Evolutionary conservation across 2,329 filamentous ascomycete genomes (phyloP), one percentile per base, ranked within the genome.

Genomic region (Paecilomyces formosus): DNA sequence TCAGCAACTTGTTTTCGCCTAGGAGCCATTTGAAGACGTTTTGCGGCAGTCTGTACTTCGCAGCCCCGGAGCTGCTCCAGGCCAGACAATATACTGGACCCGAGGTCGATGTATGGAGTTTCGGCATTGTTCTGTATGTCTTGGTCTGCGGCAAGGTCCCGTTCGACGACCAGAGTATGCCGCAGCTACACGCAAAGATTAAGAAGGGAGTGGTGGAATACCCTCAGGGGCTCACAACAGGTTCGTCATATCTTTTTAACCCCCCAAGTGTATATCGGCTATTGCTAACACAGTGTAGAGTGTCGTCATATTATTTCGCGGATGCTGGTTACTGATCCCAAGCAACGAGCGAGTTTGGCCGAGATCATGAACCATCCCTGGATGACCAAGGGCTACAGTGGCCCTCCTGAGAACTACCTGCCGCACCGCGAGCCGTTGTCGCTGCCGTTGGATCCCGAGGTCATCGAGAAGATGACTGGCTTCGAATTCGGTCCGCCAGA

Each of bases 131-230:
- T 12, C 83, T 99, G 13, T 99, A 97, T 68, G 94, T 99, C 59
- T 77, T 99, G 61, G 94, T 97, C 3, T 97, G 94, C 71, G 94
- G 94, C 56, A 97, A 97, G 74, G 94, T 99, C 3, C 94, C 94
- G 0, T 99, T 99, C 69, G 94, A 99, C 72, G 94, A 99, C 71
- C 94, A 99, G 77, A 97, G 92, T 78, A 99, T 99, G 92, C 94
- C 93, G 35, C 92, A 96, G 63, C 80, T 99, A 54, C 94, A 99
- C 76, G 92, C 93, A 59, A 99, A 99, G 78, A 99, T 99, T 76
- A 99, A 99, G 79, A 96, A 96, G 72, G 94, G 94, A 35, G 78
- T 90, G 55, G 94, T 97, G 18, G 94, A 99, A 72, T 99, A 97
- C 73, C 94, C 94, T 2, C 90, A 87, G 60, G 97, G 94, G 86